Base-by-base conservation (phyloP, 1,284 basidiomycete species). In the Cryptococcus jaspeensis region DNA sequence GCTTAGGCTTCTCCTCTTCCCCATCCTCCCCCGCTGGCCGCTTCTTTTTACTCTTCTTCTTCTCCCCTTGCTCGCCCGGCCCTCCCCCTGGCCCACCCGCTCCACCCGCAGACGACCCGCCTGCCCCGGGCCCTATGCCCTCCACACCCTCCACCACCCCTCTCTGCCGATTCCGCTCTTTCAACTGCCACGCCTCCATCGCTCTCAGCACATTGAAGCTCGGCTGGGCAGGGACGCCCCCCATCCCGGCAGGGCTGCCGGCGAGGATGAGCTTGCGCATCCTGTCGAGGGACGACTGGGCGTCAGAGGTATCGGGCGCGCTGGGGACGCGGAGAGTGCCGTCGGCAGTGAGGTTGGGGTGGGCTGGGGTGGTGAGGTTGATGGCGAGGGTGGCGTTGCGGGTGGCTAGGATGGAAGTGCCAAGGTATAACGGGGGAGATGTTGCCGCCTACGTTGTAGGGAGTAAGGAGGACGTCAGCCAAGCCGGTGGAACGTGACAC, bases 341-440 rank as follows among this genome's bases (percentile, higher is more conserved):
- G 37, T 75, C 69, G 5, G 73, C 63, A 0, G 67, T 63, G 22
- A 73, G 62, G 56, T 65, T 71, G 16, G 71, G 66, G 2, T 59
- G 58, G 1, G 74, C 72, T 0, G 76, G 76, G 0, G 72, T 69
- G 0, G 78, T 77, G 12, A 77, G 59, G 1, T 69, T 58, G 4
- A 75, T 55, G 0, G 78, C 70, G 5, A 76, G 64, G n/a, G 73
- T 71, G 25, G 78, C 78, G 48, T 77, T 74, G 23, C 78, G 72
- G 8, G 71, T 64, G 0, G 75, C 72, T 11, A 76, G 67, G 23
- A 77, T 69, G 15, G 74, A 76, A 0, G 76, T 78, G 22, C 77
- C 78, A 39, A 78, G 70, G 45, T 75, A 76, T 3, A 79, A 66
- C 3, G 78, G 78, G 9, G 78, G 71, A 0, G 76, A 76, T 1